These are phyloP conservation scores for Myotisia sp. DNA, from an alignment of 2,329 filamentous ascomycete species.

Conservation along the genomic window DNA sequence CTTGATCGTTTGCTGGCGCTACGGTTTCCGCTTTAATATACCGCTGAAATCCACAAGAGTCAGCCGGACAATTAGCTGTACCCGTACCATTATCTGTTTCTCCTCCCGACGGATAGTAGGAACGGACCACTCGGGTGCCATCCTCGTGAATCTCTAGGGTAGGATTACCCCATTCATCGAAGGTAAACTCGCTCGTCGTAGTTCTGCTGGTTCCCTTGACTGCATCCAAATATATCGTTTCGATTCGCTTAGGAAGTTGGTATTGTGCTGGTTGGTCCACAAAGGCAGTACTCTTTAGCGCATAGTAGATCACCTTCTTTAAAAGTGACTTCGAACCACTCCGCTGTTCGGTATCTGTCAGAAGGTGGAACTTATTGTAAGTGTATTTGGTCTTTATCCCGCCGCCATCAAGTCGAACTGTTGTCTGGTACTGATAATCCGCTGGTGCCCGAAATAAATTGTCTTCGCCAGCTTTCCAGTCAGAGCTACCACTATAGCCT, in stretches of 20 bases:
- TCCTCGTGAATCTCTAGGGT: not conserved
- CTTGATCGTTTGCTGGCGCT: not conserved
- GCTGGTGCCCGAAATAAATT: constrained; percentile 2
- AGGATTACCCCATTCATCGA: constrained; percentile 6
- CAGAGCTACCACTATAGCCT: constrained; percentile 1
- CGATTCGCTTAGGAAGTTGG: constrained; percentile 2
- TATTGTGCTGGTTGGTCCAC: constrained; percentile 3
- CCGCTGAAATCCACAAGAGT: constrained; percentile 3
- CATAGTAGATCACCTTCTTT: not conserved
- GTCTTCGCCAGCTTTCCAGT: constrained; percentile 6
- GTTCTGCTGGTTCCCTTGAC: not conserved
- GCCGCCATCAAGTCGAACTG: not conserved
- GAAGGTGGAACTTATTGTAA: constrained; percentile 7
- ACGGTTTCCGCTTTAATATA: constrained; percentile 1
- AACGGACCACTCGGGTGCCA: not conserved
- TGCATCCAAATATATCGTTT: constrained; percentile 3
- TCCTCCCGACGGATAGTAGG: constrained; percentile 1
- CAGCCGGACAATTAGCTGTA: not conserved
- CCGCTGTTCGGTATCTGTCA: not conserved
- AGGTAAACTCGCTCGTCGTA: not conserved
- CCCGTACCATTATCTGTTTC: not conserved
- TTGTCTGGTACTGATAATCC: constrained; percentile 5
- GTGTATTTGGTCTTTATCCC: constrained; percentile 3
- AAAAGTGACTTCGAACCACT: constrained; percentile 1
- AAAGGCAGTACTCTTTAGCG: not conserved